These are phyloP conservation scores for Termitomyces sp. DNA, from an alignment of 768 basidiomycete species.

Conservation along the genomic window DNA sequence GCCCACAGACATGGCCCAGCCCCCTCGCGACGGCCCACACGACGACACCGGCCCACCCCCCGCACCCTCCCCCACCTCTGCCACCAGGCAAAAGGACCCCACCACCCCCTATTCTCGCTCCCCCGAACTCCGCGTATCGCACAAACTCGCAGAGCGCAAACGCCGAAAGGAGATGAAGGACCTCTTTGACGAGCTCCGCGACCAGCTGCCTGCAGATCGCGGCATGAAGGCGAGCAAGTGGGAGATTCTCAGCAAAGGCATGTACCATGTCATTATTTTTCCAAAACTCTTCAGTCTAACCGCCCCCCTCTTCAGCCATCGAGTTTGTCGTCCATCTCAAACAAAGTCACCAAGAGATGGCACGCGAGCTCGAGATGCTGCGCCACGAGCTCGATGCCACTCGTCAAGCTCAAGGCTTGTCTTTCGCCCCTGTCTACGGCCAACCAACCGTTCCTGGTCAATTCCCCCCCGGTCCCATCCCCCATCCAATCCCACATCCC, in stretches of 20 bases:
- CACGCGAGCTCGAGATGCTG: constrained; percentile 73
- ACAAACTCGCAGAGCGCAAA: constrained; percentile 97
- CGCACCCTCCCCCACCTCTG: constrained; percentile 59
- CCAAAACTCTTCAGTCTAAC: constrained; percentile 8
- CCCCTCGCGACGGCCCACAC: too few relatives aligned
- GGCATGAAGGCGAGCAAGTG: constrained; percentile 98
- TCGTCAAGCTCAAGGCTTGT: constrained; percentile 61
- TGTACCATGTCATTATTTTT: constrained; percentile 17
- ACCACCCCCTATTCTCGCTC: constrained; percentile 91
- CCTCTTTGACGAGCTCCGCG: constrained; percentile 92
- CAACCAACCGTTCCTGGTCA: constrained; percentile 36
- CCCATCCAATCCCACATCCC: constrained; percentile 32
- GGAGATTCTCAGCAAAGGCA: constrained; percentile 98
- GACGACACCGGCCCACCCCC: too few relatives aligned
- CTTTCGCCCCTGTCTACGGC: constrained; percentile 48
- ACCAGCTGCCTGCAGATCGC: constrained; percentile 86
- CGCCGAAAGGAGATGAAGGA: constrained; percentile 99
- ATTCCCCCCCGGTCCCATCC: constrained; percentile 42
- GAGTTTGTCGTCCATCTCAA: constrained; percentile 84
- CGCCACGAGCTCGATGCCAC: constrained; percentile 69
- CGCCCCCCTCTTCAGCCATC: constrained; percentile 52
- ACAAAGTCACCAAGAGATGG: constrained; percentile 71
- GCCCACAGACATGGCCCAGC: constrained; percentile 41
- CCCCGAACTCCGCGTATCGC: constrained; percentile 90
- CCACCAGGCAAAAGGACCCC: constrained; percentile 43